Conservation (phyloP, 1,139 yeast species). For the Scheffersomyces illinoinensis region DNA sequence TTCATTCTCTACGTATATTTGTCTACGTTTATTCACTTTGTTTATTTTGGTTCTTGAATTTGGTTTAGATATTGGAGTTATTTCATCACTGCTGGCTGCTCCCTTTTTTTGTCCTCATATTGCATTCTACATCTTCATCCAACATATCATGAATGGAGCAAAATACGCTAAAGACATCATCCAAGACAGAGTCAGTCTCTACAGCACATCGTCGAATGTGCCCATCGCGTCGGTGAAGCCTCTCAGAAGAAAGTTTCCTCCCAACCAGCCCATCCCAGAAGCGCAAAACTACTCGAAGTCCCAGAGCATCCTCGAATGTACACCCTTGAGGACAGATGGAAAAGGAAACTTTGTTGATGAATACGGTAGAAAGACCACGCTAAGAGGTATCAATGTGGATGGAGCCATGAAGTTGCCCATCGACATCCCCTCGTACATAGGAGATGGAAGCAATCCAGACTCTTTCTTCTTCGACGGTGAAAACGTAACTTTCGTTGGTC, state of each 20-base stretch:
- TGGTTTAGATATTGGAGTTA: background rate
- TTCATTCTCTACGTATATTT: background rate
- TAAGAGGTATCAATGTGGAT: conserved; percentile 85
- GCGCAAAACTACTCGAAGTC: conserved; percentile 6
- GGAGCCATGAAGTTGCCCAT: conserved; percentile 74
- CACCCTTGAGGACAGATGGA: conserved; percentile 32
- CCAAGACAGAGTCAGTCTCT: conserved; percentile 32
- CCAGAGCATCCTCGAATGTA: conserved; percentile 29
- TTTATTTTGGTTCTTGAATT: too few species aligned
- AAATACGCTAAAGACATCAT: conserved; percentile 32
- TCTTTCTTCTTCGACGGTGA: conserved; percentile 68
- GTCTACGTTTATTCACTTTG: background rate
- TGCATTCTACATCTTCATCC: background rate
- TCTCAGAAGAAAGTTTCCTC: conserved; percentile 24
- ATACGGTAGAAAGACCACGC: conserved; percentile 55
- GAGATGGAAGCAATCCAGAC: conserved; percentile 41
- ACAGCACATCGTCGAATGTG: conserved; percentile 26
- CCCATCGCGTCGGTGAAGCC: conserved; percentile 31
- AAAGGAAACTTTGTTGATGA: conserved; percentile 63
- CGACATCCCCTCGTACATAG: conserved; percentile 50
- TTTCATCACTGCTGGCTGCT: background rate
- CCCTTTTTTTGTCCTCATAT: background rate
- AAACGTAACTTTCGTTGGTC: conserved; percentile 72
- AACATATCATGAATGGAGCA: conserved; percentile 18
- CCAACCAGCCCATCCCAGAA: conserved; percentile 18